Percentiles rank a stretch among this genome's conserved stretches.
phyloP scores from a whole-genome alignment of 768 basidiomycete genomes.

The Tephrocybe rancida region DNA sequence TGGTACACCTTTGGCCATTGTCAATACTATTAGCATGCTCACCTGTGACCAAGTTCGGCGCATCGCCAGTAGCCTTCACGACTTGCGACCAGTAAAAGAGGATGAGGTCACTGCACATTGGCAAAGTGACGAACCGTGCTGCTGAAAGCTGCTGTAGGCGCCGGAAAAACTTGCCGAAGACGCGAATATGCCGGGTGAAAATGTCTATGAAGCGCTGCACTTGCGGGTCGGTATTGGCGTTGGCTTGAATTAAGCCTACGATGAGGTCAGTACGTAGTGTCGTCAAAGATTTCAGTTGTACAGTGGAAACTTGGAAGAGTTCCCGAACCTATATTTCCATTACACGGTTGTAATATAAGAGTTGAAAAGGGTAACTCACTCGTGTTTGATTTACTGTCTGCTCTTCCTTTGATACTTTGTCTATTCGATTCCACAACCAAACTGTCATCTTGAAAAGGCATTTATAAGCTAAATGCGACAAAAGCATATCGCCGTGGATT shows the following conservation, averaged over 20 bases:
- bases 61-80: slow-evolving; percentile 63
- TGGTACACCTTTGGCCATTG: background rate
- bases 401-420: slow-evolving; percentile 44
- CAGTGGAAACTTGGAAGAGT: slow-evolving; percentile 61
- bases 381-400: slow-evolving; percentile 48
- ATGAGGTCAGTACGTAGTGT: slow-evolving; percentile 60
- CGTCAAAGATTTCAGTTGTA: slow-evolving; percentile 57
- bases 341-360: slow-evolving; percentile 2
- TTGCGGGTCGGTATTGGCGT: slow-evolving; percentile 29
- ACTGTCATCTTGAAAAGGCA: slow-evolving; percentile 66
- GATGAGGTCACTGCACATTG: slow-evolving; percentile 65
- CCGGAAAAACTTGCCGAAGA: slow-evolving; percentile 82
- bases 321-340: slow-evolving; percentile 49
- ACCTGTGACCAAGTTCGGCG: slow-evolving; percentile 61
- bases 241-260: slow-evolving; percentile 37
- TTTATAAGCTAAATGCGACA: slow-evolving; percentile 77
- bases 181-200: slow-evolving; percentile 67
- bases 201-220: slow-evolving; percentile 49
- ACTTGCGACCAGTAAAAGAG: slow-evolving; percentile 85
- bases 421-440: slow-evolving; percentile 70
- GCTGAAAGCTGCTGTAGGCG: slow-evolving; percentile 66
- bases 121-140: slow-evolving; percentile 62
- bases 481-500: slow-evolving; percentile 40
- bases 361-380: slow-evolving; percentile 38
- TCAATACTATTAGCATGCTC: slow-evolving; percentile 10